Base-by-base conservation (phyloP, 2,329 filamentous ascomycete species). In the Monosporascus ibericus region DNA sequence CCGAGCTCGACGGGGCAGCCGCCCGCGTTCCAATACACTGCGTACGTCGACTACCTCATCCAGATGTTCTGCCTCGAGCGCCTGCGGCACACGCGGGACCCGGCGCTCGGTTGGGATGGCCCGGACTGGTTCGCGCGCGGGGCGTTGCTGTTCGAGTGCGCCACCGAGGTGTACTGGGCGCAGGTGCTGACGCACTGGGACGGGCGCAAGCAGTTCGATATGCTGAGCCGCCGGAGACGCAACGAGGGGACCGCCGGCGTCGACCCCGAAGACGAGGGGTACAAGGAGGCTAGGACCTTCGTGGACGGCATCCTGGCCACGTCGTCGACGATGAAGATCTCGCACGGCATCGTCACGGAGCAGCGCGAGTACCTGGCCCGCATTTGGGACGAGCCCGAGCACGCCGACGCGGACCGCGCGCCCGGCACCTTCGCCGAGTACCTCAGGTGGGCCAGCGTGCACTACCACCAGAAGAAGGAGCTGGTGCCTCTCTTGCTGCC, bases 241-340 rank as follows among this genome's bases (percentile, higher is more conserved):
- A 53, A 11, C 38, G 48, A 11, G 51, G 55, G 48, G 48, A 40
- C 2, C 36, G 50, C 20, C 55, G 55, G n/a, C 49, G 56, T 24
- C 42, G 42, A 14, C 20, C 20, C 14, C 5, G 44, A 47, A 47
- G 44, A 47, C 15, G 44, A 47, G 44, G 49, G 55, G 42, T 57
- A 54, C 27, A 48, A 55, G 47, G 53, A 52, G 9, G 58, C 56
- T 1, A 47, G 55, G 36, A 54, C 51, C 18, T 48, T 59, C 30
- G 51, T 60, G 6, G 69, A 66, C 66, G 60, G 55, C 7, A 37
- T 68, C 40, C 52, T 68, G 44, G 63, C 66, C 8, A 58, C 57
- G 30, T 61, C 61, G 14, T 59, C 57, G 27, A 58, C 67, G 62
- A 61, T 66, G 55, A 69, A 68, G 48, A 62, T 69, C n/a, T 65